Percentiles rank a stretch among this genome's conserved stretches.
Evolutionary conservation across 1,284 basidiomycete species (phyloP).

Genomic region (Phylloporus sp.): DNA sequence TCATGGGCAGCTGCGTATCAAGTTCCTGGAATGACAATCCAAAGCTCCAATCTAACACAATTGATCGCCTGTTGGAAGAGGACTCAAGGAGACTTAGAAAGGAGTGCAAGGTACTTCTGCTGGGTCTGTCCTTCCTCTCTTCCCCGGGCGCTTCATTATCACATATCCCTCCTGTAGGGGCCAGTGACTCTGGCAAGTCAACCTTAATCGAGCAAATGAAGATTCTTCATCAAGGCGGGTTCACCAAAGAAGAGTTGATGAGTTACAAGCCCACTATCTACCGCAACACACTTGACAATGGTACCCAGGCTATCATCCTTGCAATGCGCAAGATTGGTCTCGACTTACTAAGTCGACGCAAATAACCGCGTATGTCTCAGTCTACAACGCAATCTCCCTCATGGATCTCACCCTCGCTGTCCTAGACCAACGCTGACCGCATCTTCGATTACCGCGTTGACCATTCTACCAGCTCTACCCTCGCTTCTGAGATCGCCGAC

Average conservation of each 20-base stretch:
- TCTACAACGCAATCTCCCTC: no score
- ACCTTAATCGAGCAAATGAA: conserved; percentile 99
- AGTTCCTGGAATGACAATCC: conserved; percentile 64
- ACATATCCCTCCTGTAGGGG: conserved; percentile 45
- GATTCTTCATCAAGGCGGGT: conserved; percentile 97
- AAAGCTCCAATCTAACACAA: conserved; percentile 73
- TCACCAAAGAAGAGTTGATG: conserved; percentile 81
- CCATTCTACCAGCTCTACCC: conserved; percentile 48
- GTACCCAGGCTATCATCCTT: conserved; percentile 86
- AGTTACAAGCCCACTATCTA: conserved; percentile 85
- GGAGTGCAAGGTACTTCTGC: conserved; percentile 93
- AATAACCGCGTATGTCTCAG: conserved; percentile 65
- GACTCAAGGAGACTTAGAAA: conserved; percentile 80
- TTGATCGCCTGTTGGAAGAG: conserved; percentile 78
- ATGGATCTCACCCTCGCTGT: conserved; percentile 1
- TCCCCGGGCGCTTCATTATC: conserved; percentile 20
- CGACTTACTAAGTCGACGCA: conserved; percentile 80
- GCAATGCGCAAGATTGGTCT: conserved; percentile 92
- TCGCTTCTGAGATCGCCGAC: conserved; percentile 73
- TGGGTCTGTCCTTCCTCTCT: conserved; percentile 66
- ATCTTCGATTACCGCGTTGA: conserved; percentile 65
- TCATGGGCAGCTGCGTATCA: conserved; percentile 79
- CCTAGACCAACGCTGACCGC: conserved; percentile 63
- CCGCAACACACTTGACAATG: conserved; percentile 88
- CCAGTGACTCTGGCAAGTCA: conserved; percentile 88